Percentiles rank a stretch among this genome's conserved stretches.
These are phyloP conservation scores for Suillus cothurnatus DNA, from an alignment of 768 basidiomycete species.

Conservation along the genomic window DNA sequence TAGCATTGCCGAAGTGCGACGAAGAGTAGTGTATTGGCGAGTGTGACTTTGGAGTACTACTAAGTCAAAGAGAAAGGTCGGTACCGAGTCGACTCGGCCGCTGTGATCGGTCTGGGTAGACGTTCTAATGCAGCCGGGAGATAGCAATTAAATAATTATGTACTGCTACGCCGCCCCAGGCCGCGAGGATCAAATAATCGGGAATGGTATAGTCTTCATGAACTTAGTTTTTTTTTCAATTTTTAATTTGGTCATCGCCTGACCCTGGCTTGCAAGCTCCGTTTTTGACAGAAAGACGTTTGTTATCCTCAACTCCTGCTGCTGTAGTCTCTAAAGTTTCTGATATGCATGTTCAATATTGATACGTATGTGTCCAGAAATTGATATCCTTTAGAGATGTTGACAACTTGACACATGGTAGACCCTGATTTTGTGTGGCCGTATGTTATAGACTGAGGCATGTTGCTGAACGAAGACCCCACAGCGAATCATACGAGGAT, in stretches of 20 bases:
- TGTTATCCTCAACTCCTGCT: not conserved
- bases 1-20: too few relatives aligned
- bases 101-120: too few relatives aligned
- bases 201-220: not conserved
- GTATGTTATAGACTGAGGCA: not conserved
- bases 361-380: not conserved
- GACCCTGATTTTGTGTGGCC: not conserved
- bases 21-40: too few relatives aligned
- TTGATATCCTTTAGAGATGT: not conserved
- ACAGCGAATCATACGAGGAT: conserved; percentile 4
- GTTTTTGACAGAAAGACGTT: not conserved
- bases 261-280: not conserved
- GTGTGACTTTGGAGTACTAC: too few relatives aligned
- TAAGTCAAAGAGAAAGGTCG: too few relatives aligned
- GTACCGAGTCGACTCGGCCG: too few relatives aligned
- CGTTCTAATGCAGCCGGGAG: too few relatives aligned
- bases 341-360: not conserved
- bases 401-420: not conserved
- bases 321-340: not conserved
- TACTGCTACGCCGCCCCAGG: too few relatives aligned
- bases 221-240: conserved; percentile 1
- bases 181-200: not conserved
- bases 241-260: not conserved
- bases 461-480: not conserved
- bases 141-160: too few relatives aligned